Evolutionary conservation across 768 basidiomycete genomes (phyloP), one percentile per base, ranked within the genome.

Genomic region (Auricularia cornea): DNA sequence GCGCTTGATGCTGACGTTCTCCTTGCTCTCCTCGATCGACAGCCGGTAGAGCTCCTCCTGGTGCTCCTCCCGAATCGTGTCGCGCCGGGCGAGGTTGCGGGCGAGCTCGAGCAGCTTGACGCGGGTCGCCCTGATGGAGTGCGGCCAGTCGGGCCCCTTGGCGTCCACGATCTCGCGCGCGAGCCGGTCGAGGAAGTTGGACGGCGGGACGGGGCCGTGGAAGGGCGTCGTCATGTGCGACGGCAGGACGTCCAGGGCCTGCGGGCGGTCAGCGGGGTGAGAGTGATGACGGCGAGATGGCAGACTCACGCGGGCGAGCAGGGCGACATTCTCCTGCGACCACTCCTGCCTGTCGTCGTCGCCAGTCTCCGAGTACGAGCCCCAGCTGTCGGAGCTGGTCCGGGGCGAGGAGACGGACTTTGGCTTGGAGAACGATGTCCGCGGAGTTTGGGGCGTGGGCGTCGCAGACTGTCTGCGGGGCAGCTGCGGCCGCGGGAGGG

Each of bases 161-260:
- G 88, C 87, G 31, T 88, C 79, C 10, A 82, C 76, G 65, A 94
- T 84, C 60, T 89, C 86, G 16, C 89, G 84, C 12, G 92, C 89
- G 67, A 94, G 86, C 77, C 90, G 91, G 74, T 94, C 90, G 64
- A 94, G 84, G 26, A 93, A 82, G 72, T 93, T 93, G 16, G 89
- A 85, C 33, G 91, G 91, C 1, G 92, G 92, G 23, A 93, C 83
- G 54, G 86, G 81, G 32, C 92, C 91, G 66, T 88, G 86, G 80
- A 91, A 93, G 61, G 91, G 92, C 18, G 92, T 93, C 72, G 90
- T 79, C n/a, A 94, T 83, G 68, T 92, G 89, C 5, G 86, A 78
- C 11, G 91, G 91, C 64, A 92, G 84, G 52, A 87, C 87, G 71
- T 94, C 92, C 11, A 94, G 81, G 18, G 92, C 91, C 91, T 90